A percentile compares a stretch with the other conserved stretches of the same genome.
phyloP scores from a whole-genome alignment of 2,329 filamentous ascomycete genomes.

The Sordariomycetes sp. region DNA sequence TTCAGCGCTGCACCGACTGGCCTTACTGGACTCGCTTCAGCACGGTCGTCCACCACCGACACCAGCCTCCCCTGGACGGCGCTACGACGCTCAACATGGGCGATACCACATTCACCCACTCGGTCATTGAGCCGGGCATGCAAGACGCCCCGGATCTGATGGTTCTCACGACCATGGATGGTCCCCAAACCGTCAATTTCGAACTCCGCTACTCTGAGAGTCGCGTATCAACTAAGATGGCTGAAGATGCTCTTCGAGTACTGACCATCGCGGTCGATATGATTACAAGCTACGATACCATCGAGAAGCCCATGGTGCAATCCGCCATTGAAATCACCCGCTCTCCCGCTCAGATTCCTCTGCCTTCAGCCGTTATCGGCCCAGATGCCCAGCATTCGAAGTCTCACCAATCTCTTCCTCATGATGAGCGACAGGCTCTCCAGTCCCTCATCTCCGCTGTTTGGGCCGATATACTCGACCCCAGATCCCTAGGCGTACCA shows the following conservation, averaged over 20 bases:
- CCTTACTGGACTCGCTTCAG: slow-evolving; percentile 44
- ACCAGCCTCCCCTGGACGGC: slow-evolving; percentile 17
- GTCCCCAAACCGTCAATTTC: slow-evolving; percentile 26
- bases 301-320: slow-evolving; percentile 35
- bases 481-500: slow-evolving; percentile 25
- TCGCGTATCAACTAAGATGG: slow-evolving; percentile 30
- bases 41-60: slow-evolving; percentile 42
- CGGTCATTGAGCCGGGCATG: slow-evolving; percentile 26
- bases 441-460: slow-evolving; percentile 30
- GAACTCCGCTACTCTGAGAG: slow-evolving; percentile 36
- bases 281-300: slow-evolving; percentile 33
- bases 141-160: slow-evolving; percentile 36
- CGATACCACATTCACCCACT: slow-evolving; percentile 33
- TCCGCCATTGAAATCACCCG: slow-evolving; percentile 27
- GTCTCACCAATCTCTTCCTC: slow-evolving; percentile 17
- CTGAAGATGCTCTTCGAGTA: slow-evolving; percentile 32
- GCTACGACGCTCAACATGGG: slow-evolving; percentile 34
- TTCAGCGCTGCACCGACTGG: slow-evolving; percentile 45
- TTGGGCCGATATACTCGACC: slow-evolving; percentile 35
- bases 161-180: slow-evolving; percentile 28
- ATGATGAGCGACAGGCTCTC: slow-evolving; percentile 28
- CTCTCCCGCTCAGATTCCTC: slow-evolving; percentile 30
- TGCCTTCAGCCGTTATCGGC: slow-evolving; percentile 16
- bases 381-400: slow-evolving; percentile 9
- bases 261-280: slow-evolving; percentile 34